These are phyloP conservation scores for Phialocephala subalpina DNA, from an alignment of 2,329 filamentous ascomycete genomes.

Conservation along the genomic window DNA sequence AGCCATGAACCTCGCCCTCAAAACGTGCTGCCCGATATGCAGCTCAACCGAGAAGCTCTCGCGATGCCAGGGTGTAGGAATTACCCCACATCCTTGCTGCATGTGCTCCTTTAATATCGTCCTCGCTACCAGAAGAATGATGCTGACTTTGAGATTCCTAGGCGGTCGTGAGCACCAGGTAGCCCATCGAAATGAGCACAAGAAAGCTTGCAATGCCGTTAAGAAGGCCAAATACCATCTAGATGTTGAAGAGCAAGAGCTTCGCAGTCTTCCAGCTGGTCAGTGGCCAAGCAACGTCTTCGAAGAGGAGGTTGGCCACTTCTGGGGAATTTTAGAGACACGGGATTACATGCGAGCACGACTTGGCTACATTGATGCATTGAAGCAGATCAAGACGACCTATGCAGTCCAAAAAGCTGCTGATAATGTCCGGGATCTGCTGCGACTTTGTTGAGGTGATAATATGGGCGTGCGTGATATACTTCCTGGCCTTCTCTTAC, in stretches of 20 bases:
- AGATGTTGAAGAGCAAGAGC: slow-evolving; percentile 46
- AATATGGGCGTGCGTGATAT: slow-evolving; percentile 52
- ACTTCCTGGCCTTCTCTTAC: slow-evolving; percentile 52
- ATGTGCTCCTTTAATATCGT: too few species aligned
- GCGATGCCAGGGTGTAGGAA: slow-evolving; percentile 51
- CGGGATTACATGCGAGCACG: slow-evolving; percentile 54
- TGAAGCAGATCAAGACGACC: slow-evolving; percentile 45
- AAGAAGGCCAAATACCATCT: slow-evolving; percentile 43
- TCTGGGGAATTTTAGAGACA: slow-evolving; percentile 52
- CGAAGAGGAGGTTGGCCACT: slow-evolving; percentile 48
- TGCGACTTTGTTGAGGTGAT: slow-evolving; percentile 54
- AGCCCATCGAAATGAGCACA: slow-evolving; percentile 49
- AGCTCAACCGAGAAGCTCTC: slow-evolving; percentile 42
- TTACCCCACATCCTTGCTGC: background rate
- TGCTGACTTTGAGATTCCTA: background rate
- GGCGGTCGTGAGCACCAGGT: slow-evolving; percentile 50
- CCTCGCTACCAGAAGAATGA: background rate
- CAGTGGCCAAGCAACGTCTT: slow-evolving; percentile 47
- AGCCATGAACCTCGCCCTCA: slow-evolving; percentile 12
- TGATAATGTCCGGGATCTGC: slow-evolving; percentile 52
- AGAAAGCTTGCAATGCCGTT: slow-evolving; percentile 49
- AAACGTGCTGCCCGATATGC: slow-evolving; percentile 35
- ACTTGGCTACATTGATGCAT: slow-evolving; percentile 42
- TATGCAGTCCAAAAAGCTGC: slow-evolving; percentile 49
- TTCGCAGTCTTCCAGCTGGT: slow-evolving; percentile 46